phyloP scores from a whole-genome alignment of 192 early-diverging fungal species.

The Martensiomyces pterosporus region DNA sequence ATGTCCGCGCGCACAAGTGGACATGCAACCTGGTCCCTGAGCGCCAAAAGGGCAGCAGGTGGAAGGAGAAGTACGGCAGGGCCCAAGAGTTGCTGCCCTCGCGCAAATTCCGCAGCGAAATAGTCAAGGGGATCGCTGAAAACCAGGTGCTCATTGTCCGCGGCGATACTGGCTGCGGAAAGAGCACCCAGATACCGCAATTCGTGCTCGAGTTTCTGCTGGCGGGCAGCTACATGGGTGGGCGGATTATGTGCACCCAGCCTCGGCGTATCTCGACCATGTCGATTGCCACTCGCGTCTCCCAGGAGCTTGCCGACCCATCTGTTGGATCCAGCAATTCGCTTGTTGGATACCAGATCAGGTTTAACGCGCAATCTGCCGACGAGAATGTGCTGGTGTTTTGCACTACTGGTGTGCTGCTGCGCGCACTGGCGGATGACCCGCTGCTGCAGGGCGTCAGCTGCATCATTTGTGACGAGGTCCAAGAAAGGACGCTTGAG shows the following conservation, averaged over 20 bases:
- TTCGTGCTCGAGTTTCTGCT: slow-evolving; percentile 69
- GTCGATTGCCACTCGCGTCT: slow-evolving; percentile 57
- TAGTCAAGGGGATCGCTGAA: slow-evolving; percentile 1
- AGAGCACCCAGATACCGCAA: slow-evolving; percentile 78
- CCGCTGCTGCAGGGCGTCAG: slow-evolving; percentile 18
- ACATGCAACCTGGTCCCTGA: neutral
- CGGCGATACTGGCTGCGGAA: slow-evolving; percentile 48
- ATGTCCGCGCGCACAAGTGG: slow-evolving; percentile 6
- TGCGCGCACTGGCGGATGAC: slow-evolving; percentile 47
- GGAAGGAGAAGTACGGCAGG: slow-evolving; percentile 3
- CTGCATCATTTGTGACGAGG: slow-evolving; percentile 77
- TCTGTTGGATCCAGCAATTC: slow-evolving; percentile 5
- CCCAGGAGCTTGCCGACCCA: slow-evolving; percentile 52
- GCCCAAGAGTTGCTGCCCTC: slow-evolving; percentile 18
- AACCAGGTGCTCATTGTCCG: slow-evolving; percentile 29
- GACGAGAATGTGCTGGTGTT: slow-evolving; percentile 59
- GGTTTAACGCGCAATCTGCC: slow-evolving; percentile 55
- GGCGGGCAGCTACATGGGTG: slow-evolving; percentile 16
- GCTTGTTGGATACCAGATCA: slow-evolving; percentile 55
- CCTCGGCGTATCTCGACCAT: slow-evolving; percentile 76
- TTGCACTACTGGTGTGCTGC: slow-evolving; percentile 60
- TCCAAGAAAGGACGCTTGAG: slow-evolving; percentile 74
- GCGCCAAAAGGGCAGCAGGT: neutral
- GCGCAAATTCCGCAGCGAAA: slow-evolving; percentile 2
- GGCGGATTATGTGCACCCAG: slow-evolving; percentile 78